Evolutionary conservation across 2,329 filamentous ascomycete species (phyloP).

Genomic region (Xylaria polymorpha): DNA sequence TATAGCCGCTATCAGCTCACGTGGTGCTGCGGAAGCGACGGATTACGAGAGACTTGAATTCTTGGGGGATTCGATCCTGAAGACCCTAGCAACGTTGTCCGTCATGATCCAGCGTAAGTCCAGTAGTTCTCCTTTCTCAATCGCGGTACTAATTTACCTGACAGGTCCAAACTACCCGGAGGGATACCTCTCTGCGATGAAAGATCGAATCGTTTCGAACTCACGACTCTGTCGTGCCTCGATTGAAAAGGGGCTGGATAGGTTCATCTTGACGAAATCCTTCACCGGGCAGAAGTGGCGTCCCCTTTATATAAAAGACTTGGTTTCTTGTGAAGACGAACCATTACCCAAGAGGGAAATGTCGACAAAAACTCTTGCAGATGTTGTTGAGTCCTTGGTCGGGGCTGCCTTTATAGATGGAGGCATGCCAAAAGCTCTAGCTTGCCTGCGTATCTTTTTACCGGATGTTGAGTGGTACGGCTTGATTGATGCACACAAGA

Average conservation of each 20-base stretch:
- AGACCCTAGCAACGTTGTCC: constrained; percentile 76
- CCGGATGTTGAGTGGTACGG: constrained; percentile 66
- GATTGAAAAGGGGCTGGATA: constrained; percentile 71
- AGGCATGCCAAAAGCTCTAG: constrained; percentile 70
- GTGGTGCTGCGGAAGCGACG: constrained; percentile 66
- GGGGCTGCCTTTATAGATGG: constrained; percentile 79
- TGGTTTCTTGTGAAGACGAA: constrained; percentile 43
- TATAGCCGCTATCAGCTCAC: constrained; percentile 76
- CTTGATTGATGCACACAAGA: constrained; percentile 55
- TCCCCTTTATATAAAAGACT: constrained; percentile 67
- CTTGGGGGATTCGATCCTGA: constrained; percentile 85
- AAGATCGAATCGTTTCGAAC: constrained; percentile 80
- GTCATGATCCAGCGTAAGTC: constrained; percentile 65
- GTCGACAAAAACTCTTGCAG: constrained; percentile 82
- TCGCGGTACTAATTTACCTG: constrained; percentile 31
- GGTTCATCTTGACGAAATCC: constrained; percentile 74
- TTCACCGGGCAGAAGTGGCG: constrained; percentile 81
- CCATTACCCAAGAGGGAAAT: constrained; percentile 28
- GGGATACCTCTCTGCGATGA: constrained; percentile 75
- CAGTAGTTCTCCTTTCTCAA: background rate
- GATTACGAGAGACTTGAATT: constrained; percentile 91
- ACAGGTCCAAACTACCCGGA: constrained; percentile 78
- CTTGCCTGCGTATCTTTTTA: constrained; percentile 75
- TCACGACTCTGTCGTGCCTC: constrained; percentile 75
- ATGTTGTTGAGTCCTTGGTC: constrained; percentile 87